These are phyloP conservation scores for Hippophae rhamnoides DNA, from an alignment of 306 rosid species.

Conservation along the genomic window DNA sequence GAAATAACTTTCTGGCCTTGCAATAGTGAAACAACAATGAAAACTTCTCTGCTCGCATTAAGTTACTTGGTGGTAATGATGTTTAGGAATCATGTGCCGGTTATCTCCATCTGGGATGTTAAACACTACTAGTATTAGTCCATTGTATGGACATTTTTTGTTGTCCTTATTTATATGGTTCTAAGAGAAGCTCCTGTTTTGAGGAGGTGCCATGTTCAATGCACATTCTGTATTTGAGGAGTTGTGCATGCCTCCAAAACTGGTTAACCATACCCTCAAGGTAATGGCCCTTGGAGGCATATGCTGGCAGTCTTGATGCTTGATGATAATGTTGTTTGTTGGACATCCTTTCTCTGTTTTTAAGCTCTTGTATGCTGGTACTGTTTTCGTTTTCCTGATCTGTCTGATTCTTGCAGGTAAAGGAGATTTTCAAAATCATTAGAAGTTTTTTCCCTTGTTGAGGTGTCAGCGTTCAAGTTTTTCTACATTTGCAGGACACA, in stretches of 20 bases:
- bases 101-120: slow-evolving; percentile 2
- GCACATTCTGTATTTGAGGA: slow-evolving; percentile 11
- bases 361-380: neutral
- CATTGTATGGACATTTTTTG: slow-evolving; percentile 9
- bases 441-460: neutral
- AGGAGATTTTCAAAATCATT: neutral
- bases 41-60: neutral
- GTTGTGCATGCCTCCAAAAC: slow-evolving; percentile 21
- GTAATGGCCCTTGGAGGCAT: slow-evolving; percentile 27
- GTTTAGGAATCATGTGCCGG: neutral
- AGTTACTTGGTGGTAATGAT: slow-evolving; percentile 7
- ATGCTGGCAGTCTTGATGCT: slow-evolving; percentile 23
- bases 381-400: slow-evolving; percentile 12
- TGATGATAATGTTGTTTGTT: slow-evolving; percentile 11
- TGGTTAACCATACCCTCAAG: slow-evolving; percentile 21
- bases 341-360: neutral
- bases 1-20: slow-evolving; percentile 7
- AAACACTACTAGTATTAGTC: neutral
- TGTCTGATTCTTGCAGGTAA: slow-evolving; percentile 4
- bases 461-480: slow-evolving; percentile 1
- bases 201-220: slow-evolving; percentile 13
- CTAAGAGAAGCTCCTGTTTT: slow-evolving; percentile 6
- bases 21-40: neutral
- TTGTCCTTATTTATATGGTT: slow-evolving; percentile 10
- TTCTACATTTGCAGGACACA: too few relatives aligned